Evolutionary conservation across 2,329 filamentous ascomycete genomes (phyloP), one percentile per base, ranked within the genome.

Genomic region (Fusarium domesticum): DNA sequence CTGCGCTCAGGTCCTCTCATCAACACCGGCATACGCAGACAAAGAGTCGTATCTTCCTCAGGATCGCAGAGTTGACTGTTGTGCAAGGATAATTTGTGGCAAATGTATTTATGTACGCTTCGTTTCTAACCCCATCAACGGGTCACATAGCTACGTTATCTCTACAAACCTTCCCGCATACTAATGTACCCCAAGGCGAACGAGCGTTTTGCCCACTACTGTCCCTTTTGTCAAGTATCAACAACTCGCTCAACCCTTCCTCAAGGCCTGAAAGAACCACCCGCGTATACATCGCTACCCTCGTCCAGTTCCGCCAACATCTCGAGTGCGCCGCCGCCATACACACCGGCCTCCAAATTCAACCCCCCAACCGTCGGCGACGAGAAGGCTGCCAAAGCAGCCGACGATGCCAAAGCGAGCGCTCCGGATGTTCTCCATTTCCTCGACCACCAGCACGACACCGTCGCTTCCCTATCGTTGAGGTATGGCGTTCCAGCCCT

Each of bases 201-300:
- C 62, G 70, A 74, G 20, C 81, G 86, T 32, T 90, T 89, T 66
- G 76, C 77, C 41, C 70, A 73, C 25, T 81, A 81, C 63, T 81
- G 81, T 61, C 87, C 87, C 0, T 92, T 86, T 65, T 93, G 88
- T 63, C 88, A 92, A 66, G 78, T 89, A 55, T 83, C 83, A 5
- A 76, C 71, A 35, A 70, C 67, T 5, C 80, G 83, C 3, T 80
- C 79, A 16, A 59, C 66, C 6, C 65, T 83, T 4, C 73, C 81
- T 2, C 81, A 82, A 66, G 81, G 84, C 10, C 73, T 89, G 18
- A 78, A 75, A 59, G 79, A 85, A 47, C 84, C 85, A n/a, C 85
- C 85, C 2, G 73, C 78, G 10, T 89, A 89, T 70, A 69, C 73
- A 58, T 51, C 61, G 44, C 38, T 69, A 39, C 57, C 65, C 28